Base-by-base conservation (phyloP, 345 rosid genomes). In the Leavenworthia alabamica region DNA sequence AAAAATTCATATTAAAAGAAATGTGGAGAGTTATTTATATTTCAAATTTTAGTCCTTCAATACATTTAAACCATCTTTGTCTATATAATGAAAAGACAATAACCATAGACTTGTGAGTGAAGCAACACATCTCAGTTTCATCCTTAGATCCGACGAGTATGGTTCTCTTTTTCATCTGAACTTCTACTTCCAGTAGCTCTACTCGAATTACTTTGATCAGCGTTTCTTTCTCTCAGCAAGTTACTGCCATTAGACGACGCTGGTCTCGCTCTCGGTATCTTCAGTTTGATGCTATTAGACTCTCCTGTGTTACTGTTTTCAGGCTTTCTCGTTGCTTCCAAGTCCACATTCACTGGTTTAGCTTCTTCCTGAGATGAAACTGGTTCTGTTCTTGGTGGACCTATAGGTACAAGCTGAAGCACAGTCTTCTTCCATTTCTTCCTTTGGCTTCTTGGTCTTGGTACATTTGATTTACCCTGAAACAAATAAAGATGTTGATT, bases 101-200 rank as follows among this genome's bases (percentile, higher is more conserved):
- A n/a, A n/a, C n/a, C n/a, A n/a, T n/a, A n/a, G n/a, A n/a, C n/a
- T n/a, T n/a, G n/a, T n/a, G n/a, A n/a, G n/a, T n/a, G n/a, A n/a
- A n/a, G n/a, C n/a, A n/a, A n/a, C n/a, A n/a, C n/a, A n/a, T n/a
- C n/a, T n/a, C n/a, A n/a, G n/a, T n/a, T n/a, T n/a, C n/a, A n/a
- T n/a, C n/a, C n/a, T 60, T 70, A 62, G 51, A 45, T 29, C 35
- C 68, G 75, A 49, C 71, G 77, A 27, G 73, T 68, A 49, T 67
- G 60, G 75, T 89, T 93, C 77, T 85, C 99, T 74, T 93, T 93
- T 77, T 81, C 92, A 40, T 86, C 87, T 10, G 87, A 59, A 43
- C 73, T 48, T 82, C 71, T 77, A 41, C 78, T 70, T 39, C 58
- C 74, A 55, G n/a, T n/a, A n/a, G n/a, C n/a, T n/a, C 78, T 45